Evolutionary conservation across 345 rosid species (phyloP), one percentile per base, ranked within the genome.

Genomic region (Cardiospermum halicacabum): DNA sequence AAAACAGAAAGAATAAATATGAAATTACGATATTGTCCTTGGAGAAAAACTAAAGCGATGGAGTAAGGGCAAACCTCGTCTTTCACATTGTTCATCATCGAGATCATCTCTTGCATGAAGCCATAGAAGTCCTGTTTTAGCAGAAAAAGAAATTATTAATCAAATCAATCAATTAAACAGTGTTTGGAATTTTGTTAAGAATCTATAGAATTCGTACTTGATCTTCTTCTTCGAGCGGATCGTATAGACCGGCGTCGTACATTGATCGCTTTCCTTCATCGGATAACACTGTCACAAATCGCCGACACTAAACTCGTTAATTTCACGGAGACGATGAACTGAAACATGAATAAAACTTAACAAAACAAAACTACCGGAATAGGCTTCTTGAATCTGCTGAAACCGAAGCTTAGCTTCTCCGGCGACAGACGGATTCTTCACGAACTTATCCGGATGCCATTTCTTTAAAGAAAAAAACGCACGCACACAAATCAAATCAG

Each of bases 321-420:
- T 12, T 49, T 32, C 8, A 34, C 39, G 39, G 10, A 34, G 39
- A 36, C 6, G 16, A 8, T 5, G 56, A 0, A 4, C 7, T 7
- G 30, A 19, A 56, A 51, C 10, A 27, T 1, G 7, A 34, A 32
- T 3, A 32, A 32, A 32, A 32, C 3, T 3, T 3, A 32, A 32
- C 3, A 32, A 32, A 32, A 32, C 6, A 34, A 34, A 4, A 42
- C 62, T 71, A 92, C 98, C 98, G 24, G 96, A 81, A 50, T 92
- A 92, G 22, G 98, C 98, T 73, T 92, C 96, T 53, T 92, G 96
- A 25, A 92, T 88, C 75, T 86, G 89, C 76, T 92, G 98, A 72
- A 92, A 92, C 69, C 85, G 83, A 13, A 85, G 89, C 43, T 92
- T 86, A 2, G 96, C 93, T 50, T 92, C 96, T 37, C 88, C 91